A percentile compares a stretch with the other conserved stretches of the same genome.
phyloP scores from a whole-genome alignment of 192 early-diverging fungal species.

The Backusella psychrophila region DNA sequence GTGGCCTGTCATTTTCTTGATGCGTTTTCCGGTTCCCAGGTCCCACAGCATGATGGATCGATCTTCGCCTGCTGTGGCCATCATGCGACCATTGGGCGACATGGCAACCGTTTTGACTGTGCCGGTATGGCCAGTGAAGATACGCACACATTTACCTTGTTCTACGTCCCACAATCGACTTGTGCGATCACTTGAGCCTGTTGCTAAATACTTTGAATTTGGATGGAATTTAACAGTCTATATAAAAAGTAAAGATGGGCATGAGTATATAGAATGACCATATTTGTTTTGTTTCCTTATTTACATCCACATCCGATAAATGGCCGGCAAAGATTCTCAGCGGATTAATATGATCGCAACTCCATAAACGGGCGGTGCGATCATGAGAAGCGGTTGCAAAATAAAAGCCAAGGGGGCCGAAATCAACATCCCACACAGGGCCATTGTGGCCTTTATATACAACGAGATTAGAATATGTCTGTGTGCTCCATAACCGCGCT shows the following conservation, averaged over 20 bases:
- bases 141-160: conserved; percentile 81
- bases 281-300: neutral
- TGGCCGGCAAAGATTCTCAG: conserved; percentile 98
- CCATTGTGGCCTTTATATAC: conserved; percentile 96
- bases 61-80: conserved; percentile 93
- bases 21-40: conserved; percentile 73
- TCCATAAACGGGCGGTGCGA: conserved; percentile 94
- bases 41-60: conserved; percentile 87
- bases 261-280: neutral
- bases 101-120: conserved; percentile 83
- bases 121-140: conserved; percentile 86
- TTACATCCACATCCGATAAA: conserved; percentile 93
- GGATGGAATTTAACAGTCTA: conserved; percentile 94
- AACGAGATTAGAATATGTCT: conserved; percentile 89
- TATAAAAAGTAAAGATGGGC: neutral
- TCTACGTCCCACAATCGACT: conserved; percentile 92
- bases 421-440: conserved; percentile 95
- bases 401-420: conserved; percentile 89
- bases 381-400: conserved; percentile 98
- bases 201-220: conserved; percentile 84
- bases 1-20: conserved; percentile 88
- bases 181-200: conserved; percentile 89
- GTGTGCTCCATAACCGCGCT: conserved; percentile 93
- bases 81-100: conserved; percentile 86
- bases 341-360: conserved; percentile 94